A percentile compares a stretch with the other conserved stretches of the same genome.
These are phyloP conservation scores for Urostyla sp. DNA, from an alignment of 73 alveolate species.

Conservation along the genomic window DNA sequence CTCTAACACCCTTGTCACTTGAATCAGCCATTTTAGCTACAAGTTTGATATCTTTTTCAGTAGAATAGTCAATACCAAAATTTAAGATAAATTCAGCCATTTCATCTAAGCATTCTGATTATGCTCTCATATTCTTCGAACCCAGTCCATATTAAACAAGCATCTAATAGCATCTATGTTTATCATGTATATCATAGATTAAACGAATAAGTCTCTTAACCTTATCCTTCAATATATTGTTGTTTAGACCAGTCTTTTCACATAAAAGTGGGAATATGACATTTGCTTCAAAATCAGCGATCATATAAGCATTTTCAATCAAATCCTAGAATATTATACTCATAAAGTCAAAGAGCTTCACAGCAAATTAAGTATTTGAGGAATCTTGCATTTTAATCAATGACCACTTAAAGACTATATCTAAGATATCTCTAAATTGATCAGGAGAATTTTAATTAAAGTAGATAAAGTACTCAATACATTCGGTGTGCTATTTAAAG, in stretches of 20 bases:
- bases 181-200: constrained; percentile 41
- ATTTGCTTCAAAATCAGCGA: constrained; percentile 67
- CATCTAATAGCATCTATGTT: constrained; percentile 36
- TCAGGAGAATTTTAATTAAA: constrained; percentile 29
- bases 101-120: constrained; percentile 73
- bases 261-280: constrained; percentile 46
- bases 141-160: constrained; percentile 52
- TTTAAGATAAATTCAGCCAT: constrained; percentile 27
- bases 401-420: constrained; percentile 66
- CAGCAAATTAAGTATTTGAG: constrained; percentile 61
- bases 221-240: constrained; percentile 54
- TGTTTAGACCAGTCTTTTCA: constrained; percentile 72
- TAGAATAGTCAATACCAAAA: constrained; percentile 43
- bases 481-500: constrained; percentile 65
- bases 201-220: constrained; percentile 51
- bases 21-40: constrained; percentile 57
- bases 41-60: constrained; percentile 48
- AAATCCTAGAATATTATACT: constrained; percentile 25
- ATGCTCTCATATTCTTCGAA: constrained; percentile 63
- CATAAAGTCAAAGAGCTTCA: constrained; percentile 54
- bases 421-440: constrained; percentile 46
- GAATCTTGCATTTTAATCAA: constrained; percentile 32
- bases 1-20: constrained; percentile 60
- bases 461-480: constrained; percentile 41
- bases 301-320: constrained; percentile 21